Evolutionary conservation across 345 rosid species (phyloP).

Genomic region (Euphorbia lathyris): DNA sequence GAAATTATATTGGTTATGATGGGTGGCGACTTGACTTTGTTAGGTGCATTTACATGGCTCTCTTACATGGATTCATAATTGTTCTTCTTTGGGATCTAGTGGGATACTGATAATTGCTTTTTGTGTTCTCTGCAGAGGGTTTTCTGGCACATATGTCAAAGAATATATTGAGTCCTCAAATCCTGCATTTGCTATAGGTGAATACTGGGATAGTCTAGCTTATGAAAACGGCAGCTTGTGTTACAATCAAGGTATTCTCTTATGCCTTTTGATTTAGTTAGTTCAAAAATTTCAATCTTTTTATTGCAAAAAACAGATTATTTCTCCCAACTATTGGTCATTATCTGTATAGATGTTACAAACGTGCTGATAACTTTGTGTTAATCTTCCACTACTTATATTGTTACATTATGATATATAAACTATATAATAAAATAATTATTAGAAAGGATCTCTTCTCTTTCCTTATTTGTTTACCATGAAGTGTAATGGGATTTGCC

Average conservation of each 20-base stretch:
- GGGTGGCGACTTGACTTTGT: conserved; percentile 59
- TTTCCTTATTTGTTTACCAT: not conserved
- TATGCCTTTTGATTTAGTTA: not conserved
- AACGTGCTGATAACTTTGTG: not conserved
- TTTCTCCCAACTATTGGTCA: not conserved
- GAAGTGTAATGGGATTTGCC: not conserved
- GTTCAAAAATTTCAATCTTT: not conserved
- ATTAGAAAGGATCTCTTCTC: not conserved
- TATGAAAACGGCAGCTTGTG: conserved; percentile 47
- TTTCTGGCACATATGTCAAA: conserved; percentile 44
- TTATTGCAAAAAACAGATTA: too few relatives aligned
- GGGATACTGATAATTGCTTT: not conserved
- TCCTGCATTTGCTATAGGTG: conserved; percentile 52
- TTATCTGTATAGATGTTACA: not conserved
- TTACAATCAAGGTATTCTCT: conserved; percentile 45
- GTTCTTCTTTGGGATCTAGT: not conserved
- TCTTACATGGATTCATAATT: not conserved
- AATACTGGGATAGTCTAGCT: conserved; percentile 52
- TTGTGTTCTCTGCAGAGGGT: conserved; percentile 35
- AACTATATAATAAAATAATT: too few relatives aligned
- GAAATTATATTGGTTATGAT: conserved; percentile 42
- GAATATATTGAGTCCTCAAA: conserved; percentile 48
- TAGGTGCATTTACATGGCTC: conserved; percentile 21
- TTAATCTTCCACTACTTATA: not conserved
- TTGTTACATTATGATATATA: too few relatives aligned